Evolutionary conservation across 805 yeast genomes (phyloP), one percentile per base, ranked within the genome.

Genomic region (Torulaspora maleeae): DNA sequence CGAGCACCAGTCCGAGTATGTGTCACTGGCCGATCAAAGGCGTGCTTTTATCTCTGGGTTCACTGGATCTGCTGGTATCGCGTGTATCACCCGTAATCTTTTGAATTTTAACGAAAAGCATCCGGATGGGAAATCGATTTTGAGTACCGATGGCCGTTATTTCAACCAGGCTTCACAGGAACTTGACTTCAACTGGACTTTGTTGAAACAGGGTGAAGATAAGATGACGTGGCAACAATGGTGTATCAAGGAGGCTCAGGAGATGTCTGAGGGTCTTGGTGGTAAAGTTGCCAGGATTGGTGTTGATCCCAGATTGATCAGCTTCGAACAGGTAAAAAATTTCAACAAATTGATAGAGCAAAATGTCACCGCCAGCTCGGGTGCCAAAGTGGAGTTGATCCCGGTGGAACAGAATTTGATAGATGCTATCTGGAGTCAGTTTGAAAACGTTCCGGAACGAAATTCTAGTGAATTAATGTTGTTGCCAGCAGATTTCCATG

Each of bases 141-240:
- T 93, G 41, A 80, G 95, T 7, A 93, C 99, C 0, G 99, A 93
- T 66, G 98, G 98, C 1, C 75, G 99, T 53, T 93, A 93, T 69
- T 93, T 88, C 64, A 71, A 86, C 48, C 99, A 93, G 68, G 98
- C 98, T 1, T 79, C 76, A 17, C 78, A 82, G 47, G 93, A 93
- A 67, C 70, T 93, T 44, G 95, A 87, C 61, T 59, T 66, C 30
- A 80, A 80, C 58, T 93, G 98, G 98, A 66, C 68, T 1, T 67
- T 93, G 37, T 72, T 93, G 48, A 89, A 84, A 60, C 95, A 83
- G 62, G 95, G 95, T 3, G 73, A 76, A n/a, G 85, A 82, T 27
- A 76, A 76, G 30, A 78, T 82, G 11, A 72, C 83, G 5, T 91
- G 98, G 98, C 79, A 79, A 50, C 80, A 82, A 43, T 93, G 88